Percentiles rank a stretch among this genome's conserved stretches.
These are phyloP conservation scores for Trichoderma afroharzianum DNA, from an alignment of 2,329 filamentous ascomycete species.

Conservation along the genomic window DNA sequence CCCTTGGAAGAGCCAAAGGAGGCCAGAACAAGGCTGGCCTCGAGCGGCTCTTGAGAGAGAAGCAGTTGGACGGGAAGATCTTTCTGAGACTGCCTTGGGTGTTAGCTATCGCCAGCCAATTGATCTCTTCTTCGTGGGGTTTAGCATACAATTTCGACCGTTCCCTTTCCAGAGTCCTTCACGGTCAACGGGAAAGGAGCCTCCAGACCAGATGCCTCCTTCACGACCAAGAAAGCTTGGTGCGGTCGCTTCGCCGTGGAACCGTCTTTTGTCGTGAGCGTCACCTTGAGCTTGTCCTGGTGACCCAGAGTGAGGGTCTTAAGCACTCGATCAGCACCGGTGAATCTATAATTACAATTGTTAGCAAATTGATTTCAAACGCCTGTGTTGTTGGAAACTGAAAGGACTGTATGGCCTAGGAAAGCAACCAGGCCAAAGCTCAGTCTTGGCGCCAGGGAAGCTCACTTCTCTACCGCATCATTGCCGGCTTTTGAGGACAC, in stretches of 20 bases:
- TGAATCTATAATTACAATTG: constrained; percentile 48
- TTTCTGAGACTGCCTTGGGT: constrained; percentile 65
- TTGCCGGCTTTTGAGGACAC: constrained; percentile 63
- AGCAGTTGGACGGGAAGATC: constrained; percentile 85
- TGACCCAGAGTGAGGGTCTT: constrained; percentile 62
- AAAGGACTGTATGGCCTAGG: neutral
- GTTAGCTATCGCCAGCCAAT: constrained; percentile 26
- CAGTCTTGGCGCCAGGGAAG: constrained; percentile 16
- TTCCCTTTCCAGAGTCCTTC: constrained; percentile 84
- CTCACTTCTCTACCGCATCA: constrained; percentile 64
- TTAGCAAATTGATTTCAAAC: constrained; percentile 24
- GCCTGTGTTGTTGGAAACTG: neutral
- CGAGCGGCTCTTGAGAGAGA: constrained; percentile 61
- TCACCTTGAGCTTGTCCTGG: constrained; percentile 74
- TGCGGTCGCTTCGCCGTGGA: constrained; percentile 80
- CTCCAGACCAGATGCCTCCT: constrained; percentile 76
- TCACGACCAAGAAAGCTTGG: constrained; percentile 85
- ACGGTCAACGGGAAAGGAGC: constrained; percentile 79
- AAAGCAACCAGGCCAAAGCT: neutral
- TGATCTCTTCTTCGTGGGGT: neutral
- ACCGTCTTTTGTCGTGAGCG: constrained; percentile 76
- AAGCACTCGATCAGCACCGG: constrained; percentile 55
- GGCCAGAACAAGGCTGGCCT: constrained; percentile 77
- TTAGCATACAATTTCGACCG: constrained; percentile 72
- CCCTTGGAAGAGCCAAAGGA: constrained; percentile 76